Evolutionary conservation across 169 alveolate genomes (phyloP).

Genomic region (Plasmodium malariae): DNA sequence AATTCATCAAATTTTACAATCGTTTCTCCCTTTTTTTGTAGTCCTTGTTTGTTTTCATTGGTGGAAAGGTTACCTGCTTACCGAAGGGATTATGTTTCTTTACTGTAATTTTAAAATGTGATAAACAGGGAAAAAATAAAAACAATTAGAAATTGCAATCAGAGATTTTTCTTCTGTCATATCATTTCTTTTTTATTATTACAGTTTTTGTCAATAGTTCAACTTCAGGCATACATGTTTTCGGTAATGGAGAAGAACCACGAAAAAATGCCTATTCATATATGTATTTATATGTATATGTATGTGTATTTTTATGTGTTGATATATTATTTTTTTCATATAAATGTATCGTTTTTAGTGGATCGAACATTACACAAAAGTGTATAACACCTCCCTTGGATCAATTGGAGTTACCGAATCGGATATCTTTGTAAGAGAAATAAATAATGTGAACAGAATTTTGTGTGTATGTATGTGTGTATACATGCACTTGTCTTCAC

Average conservation of each 20-base stretch:
- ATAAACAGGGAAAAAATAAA: background rate
- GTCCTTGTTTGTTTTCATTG: conserved; percentile 46
- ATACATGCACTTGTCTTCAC: background rate
- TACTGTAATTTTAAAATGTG: conserved; percentile 5
- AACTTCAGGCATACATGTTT: conserved; percentile 22
- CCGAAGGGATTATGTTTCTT: conserved; percentile 23
- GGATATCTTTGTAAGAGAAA: conserved; percentile 21
- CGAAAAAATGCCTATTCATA: background rate
- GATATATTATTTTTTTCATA: background rate
- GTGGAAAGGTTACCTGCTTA: conserved; percentile 8
- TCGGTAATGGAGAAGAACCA: conserved; percentile 14
- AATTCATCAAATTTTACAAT: background rate
- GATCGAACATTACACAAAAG: conserved; percentile 53
- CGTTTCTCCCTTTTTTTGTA: conserved; percentile 6
- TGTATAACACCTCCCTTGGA: conserved; percentile 43
- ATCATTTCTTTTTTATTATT: background rate
- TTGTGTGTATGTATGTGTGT: background rate
- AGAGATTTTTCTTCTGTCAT: background rate
- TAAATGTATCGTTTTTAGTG: too few species aligned
- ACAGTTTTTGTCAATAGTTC: conserved; percentile 25
- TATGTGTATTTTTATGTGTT: background rate
- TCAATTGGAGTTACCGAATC: conserved; percentile 55
- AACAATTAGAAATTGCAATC: background rate
- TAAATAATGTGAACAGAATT: background rate
- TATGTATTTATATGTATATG: background rate